phyloP scores from a whole-genome alignment of 2,329 filamentous ascomycete genomes.

The Alternaria triticimaculans region DNA sequence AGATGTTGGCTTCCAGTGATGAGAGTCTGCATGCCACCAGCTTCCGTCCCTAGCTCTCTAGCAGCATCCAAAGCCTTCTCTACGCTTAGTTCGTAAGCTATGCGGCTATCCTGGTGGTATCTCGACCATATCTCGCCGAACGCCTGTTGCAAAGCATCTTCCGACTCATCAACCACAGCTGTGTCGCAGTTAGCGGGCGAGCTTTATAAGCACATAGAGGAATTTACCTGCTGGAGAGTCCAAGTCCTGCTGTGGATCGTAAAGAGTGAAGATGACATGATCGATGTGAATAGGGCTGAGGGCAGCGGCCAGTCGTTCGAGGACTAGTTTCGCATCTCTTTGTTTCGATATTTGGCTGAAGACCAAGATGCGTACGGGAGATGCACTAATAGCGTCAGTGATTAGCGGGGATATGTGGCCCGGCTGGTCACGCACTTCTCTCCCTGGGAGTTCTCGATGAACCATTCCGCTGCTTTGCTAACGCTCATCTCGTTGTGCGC shows the following conservation, averaged over 20 bases:
- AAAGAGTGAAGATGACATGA: slow-evolving; percentile 1
- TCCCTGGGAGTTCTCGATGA: slow-evolving; percentile 5
- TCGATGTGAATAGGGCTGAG: slow-evolving; percentile 3
- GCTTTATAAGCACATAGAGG: no score
- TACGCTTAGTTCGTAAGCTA: not conserved
- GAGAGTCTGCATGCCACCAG: no score
- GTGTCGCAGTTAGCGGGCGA: not conserved
- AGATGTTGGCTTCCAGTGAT: no score
- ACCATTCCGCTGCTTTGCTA: slow-evolving; percentile 18
- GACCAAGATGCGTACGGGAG: not conserved
- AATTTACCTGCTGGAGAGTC: slow-evolving; percentile 1
- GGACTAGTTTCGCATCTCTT: not conserved
- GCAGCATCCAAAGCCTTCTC: slow-evolving; percentile 1
- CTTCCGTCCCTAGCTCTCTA: not conserved
- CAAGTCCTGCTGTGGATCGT: slow-evolving; percentile 2
- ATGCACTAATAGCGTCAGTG: not conserved
- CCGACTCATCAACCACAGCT: not conserved
- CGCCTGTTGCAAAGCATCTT: not conserved
- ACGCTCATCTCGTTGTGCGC: slow-evolving; percentile 26
- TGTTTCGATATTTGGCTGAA: slow-evolving; percentile 5
- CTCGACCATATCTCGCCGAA: not conserved
- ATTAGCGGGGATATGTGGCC: not conserved
- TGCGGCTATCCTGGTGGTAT: not conserved
- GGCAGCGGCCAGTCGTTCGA: not conserved
- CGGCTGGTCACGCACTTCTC: not conserved